Conservation (phyloP, 768 basidiomycete species). For the Omphalotus guepiniiformis region DNA sequence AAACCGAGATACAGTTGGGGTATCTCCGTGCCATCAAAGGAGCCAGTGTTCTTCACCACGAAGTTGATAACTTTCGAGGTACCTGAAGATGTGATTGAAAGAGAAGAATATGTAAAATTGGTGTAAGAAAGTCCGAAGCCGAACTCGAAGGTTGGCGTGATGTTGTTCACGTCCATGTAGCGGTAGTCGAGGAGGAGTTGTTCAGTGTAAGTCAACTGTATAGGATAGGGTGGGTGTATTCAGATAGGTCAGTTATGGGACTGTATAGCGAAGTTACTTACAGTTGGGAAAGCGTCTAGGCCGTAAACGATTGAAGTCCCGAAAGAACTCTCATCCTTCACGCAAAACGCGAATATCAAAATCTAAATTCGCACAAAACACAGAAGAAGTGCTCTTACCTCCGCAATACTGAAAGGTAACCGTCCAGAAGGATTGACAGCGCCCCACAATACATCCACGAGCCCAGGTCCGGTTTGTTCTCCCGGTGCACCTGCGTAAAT, state of each 20-base stretch:
- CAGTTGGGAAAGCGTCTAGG: conserved; percentile 23
- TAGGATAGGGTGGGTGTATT: neutral
- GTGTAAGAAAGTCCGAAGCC: conserved; percentile 77
- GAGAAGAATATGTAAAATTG: conserved; percentile 56
- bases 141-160: conserved; percentile 57
- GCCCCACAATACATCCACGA: conserved; percentile 78
- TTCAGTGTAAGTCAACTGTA: conserved; percentile 64
- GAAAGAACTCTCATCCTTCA: conserved; percentile 34
- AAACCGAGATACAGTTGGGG: conserved; percentile 52
- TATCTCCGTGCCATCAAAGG: conserved; percentile 46
- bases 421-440: conserved; percentile 70
- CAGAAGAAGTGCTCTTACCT: conserved; percentile 40
- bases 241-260: neutral
- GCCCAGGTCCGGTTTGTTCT: conserved; percentile 73
- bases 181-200: conserved; percentile 64
- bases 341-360: neutral
- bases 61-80: conserved; percentile 37
- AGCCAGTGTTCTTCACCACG: conserved; percentile 43
- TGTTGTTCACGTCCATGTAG: conserved; percentile 51
- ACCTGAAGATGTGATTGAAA: conserved; percentile 34
- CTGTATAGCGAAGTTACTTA: neutral
- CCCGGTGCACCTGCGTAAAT: conserved; percentile 55
- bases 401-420: conserved; percentile 72
- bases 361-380: neutral
- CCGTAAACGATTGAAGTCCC: conserved; percentile 42